phyloP scores from a whole-genome alignment of 164 flowering plant species.

The Sextonia rubra region DNA sequence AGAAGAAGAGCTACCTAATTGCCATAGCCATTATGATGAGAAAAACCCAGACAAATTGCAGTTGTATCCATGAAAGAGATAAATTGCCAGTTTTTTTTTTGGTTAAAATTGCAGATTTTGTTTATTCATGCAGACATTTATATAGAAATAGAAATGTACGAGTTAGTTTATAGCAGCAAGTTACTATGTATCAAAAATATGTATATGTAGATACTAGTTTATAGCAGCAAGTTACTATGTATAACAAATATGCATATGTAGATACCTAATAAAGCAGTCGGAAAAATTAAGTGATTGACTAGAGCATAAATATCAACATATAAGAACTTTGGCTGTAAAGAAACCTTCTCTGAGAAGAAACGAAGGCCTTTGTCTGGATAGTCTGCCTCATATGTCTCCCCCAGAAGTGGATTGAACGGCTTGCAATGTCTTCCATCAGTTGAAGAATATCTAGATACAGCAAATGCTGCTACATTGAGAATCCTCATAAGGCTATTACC shows the following conservation, averaged over 20 bases:
- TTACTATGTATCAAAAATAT: background rate
- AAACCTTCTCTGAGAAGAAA: constrained; percentile 95
- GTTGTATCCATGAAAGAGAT: constrained; percentile 1
- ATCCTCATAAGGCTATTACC: constrained; percentile 87
- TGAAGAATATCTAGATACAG: constrained; percentile 93
- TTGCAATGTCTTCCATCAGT: constrained; percentile 95
- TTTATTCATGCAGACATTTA: background rate
- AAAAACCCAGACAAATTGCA: background rate
- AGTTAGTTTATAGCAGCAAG: background rate
- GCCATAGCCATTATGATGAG: background rate
- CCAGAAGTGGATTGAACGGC: constrained; percentile 92
- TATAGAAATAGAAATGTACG: background rate
- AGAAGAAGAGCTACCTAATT: too few species aligned
- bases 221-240: background rate
- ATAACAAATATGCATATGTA: background rate
- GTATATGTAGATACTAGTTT: background rate
- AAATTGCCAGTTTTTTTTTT: too few species aligned
- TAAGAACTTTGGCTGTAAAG: background rate
- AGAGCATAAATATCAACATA: background rate
- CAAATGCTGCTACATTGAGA: constrained; percentile 96
- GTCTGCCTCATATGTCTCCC: constrained; percentile 96
- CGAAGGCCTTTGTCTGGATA: constrained; percentile 94
- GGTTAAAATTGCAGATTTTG: background rate
- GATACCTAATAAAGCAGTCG: background rate
- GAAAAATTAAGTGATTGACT: background rate